Evolutionary conservation across 352 stramenopile species (phyloP), one percentile per base, ranked within the genome.

Genomic region (Peronospora tabacina): DNA sequence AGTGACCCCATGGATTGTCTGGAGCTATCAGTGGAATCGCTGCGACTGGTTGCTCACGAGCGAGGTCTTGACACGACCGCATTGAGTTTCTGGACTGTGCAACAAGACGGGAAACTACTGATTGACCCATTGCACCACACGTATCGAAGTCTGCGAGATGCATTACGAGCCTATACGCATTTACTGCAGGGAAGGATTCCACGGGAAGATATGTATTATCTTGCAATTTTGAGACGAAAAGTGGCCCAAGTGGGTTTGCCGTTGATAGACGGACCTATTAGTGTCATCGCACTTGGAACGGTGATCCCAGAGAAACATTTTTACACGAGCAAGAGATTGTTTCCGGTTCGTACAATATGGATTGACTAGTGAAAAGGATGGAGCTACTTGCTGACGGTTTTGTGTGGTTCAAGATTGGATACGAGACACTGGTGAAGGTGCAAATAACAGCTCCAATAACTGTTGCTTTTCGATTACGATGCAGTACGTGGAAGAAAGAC

Each of bases 271-370:
- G 82, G 82, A 20, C 75, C 82, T 2, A 88, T 92, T 33, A 47
- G 58, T 11, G 73, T 92, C 7, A 6, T 69, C 13, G 33, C 63
- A 10, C 44, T 89, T 20, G 82, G 82, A 0, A 40, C 51, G 6
- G 57, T 86, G 1, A 47, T 84, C 10, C 72, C 78, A 2, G 81
- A 87, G 36, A 56, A 76, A 24, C 62, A 79, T 3, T 90, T 83
- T 58, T 85, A 82, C 48, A 88, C 70, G 17, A 71, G 65, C 28
- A 87, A 88, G 52, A 87, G 87, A 39, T 55, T 92, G 2, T 90
- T 89, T 48, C 79, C 82, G 24, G 75, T 88, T 38, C 20, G 64
- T 49, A 17, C n/a, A 38, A 30, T 15, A 20, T 2, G 17, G 13
- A 1, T 2, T 15, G 10, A 17, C 22, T 30, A 44, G 9, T 15